Evolutionary conservation across 805 yeast species (phyloP).

Genomic region (Metschnikowia colocasiae): DNA sequence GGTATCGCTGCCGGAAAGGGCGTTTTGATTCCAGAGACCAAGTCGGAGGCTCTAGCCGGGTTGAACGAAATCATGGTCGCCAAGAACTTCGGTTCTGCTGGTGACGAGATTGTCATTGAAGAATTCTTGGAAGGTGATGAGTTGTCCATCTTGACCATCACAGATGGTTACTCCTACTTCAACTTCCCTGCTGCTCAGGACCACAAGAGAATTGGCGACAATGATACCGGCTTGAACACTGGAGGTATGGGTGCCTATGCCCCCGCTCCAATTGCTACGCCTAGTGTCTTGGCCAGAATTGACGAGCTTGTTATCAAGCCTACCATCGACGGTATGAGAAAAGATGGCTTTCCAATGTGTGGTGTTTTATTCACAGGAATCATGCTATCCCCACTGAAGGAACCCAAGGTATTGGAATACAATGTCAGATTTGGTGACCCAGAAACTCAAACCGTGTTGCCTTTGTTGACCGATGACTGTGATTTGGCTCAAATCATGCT

Average conservation of each 20-base stretch:
- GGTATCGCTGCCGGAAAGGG: constrained; percentile 99
- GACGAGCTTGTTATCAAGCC: constrained; percentile 79
- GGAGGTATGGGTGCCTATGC: constrained; percentile 99
- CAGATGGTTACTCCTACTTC: constrained; percentile 89
- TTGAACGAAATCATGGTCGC: constrained; percentile 86
- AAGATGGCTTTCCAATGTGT: constrained; percentile 90
- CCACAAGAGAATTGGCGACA: constrained; percentile 92
- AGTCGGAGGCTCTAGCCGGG: constrained; percentile 81
- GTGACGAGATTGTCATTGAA: constrained; percentile 89
- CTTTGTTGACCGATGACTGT: constrained; percentile 75
- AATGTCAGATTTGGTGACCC: constrained; percentile 99
- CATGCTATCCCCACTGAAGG: constrained; percentile 73
- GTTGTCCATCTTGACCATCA: constrained; percentile 82
- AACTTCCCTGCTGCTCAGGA: constrained; percentile 98
- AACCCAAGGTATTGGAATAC: constrained; percentile 94
- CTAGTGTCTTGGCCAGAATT: constrained; percentile 64
- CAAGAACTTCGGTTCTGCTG: constrained; percentile 87
- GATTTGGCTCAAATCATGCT: constrained; percentile 90
- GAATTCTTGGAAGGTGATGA: constrained; percentile 97
- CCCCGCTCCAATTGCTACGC: constrained; percentile 94
- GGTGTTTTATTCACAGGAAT: constrained; percentile 95
- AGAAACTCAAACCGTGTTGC: constrained; percentile 95
- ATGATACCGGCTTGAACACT: constrained; percentile 91
- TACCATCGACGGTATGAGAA: constrained; percentile 93
- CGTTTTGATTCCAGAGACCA: constrained; percentile 82